phyloP scores from a whole-genome alignment of 2,329 filamentous ascomycete genomes.

The Ophiostoma angusticollis region DNA sequence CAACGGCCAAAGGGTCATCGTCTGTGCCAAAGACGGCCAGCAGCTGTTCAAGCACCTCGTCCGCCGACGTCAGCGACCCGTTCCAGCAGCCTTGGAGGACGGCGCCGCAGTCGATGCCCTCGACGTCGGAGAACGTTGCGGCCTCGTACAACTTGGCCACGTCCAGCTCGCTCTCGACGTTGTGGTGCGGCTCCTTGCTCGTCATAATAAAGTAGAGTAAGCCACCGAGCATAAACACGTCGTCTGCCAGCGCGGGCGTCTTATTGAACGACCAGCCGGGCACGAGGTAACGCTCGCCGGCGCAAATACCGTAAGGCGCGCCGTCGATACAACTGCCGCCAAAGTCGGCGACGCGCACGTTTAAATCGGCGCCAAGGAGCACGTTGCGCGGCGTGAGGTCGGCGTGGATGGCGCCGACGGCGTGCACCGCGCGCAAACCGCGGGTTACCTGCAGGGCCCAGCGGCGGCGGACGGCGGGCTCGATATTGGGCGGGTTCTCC shows the following conservation, averaged over 20 bases:
- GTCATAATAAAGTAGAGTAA: not conserved
- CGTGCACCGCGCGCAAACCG: not conserved
- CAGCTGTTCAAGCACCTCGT: not conserved
- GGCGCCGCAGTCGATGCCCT: not conserved
- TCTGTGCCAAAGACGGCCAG: not conserved
- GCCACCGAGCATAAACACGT: not conserved
- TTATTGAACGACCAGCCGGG: not conserved
- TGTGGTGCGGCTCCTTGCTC: not conserved
- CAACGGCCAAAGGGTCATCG: too few species aligned
- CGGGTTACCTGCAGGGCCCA: not conserved
- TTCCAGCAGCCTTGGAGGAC: not conserved
- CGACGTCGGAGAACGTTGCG: not conserved
- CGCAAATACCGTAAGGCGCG: not conserved
- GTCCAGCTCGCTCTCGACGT: not conserved
- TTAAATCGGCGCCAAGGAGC: not conserved
- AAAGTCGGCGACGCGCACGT: conserved; percentile 1
- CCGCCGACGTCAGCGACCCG: not conserved
- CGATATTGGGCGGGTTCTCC: not conserved
- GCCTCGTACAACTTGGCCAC: not conserved
- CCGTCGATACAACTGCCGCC: not conserved
- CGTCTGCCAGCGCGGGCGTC: not conserved
- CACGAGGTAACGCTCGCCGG: not conserved
- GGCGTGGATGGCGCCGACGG: not conserved
- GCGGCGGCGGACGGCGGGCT: not conserved
- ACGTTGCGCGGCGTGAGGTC: conserved; percentile 1